A percentile compares a stretch with the other conserved stretches of the same genome.
Conservation (phyloP, 768 basidiomycete genomes). For the Lactarius quietus region DNA sequence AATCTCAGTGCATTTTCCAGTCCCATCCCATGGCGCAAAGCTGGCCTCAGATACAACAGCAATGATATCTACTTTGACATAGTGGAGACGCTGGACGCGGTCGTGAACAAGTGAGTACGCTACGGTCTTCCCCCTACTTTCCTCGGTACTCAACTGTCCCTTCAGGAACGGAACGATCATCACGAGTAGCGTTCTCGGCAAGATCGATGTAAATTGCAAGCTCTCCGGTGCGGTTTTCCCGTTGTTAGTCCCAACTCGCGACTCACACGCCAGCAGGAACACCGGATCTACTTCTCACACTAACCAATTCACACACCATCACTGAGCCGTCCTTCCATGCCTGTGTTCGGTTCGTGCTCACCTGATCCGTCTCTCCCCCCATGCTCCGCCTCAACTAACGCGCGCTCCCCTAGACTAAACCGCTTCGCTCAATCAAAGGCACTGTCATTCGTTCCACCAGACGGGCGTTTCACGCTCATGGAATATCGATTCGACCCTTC, state of each 20-base stretch:
- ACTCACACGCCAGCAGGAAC: constrained; percentile 50
- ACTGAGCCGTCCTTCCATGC: constrained; percentile 85
- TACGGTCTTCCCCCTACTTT: not conserved
- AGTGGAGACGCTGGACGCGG: constrained; percentile 72
- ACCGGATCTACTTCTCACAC: constrained; percentile 81
- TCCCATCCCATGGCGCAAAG: constrained; percentile 91
- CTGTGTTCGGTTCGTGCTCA: constrained; percentile 69
- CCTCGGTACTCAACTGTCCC: not conserved
- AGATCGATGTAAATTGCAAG: constrained; percentile 70
- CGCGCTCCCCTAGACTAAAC: constrained; percentile 53
- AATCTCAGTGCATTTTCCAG: constrained; percentile 63
- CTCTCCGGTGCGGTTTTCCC: constrained; percentile 57
- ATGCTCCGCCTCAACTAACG: constrained; percentile 2
- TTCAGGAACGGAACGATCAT: constrained; percentile 67
- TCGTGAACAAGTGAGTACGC: constrained; percentile 67
- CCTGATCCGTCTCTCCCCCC: not conserved
- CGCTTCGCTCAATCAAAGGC: constrained; percentile 73
- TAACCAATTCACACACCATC: constrained; percentile 41
- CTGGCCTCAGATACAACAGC: constrained; percentile 74
- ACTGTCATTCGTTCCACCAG: constrained; percentile 91
- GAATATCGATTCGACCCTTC: constrained; percentile 70
- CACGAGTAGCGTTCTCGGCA: constrained; percentile 67
- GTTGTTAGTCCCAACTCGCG: not conserved
- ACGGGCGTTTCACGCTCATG: constrained; percentile 80
- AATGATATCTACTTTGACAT: constrained; percentile 96